A percentile compares a stretch with the other conserved stretches of the same genome.
Conservation (phyloP, 345 rosid genomes). For the Leavenworthia alabamica region DNA sequence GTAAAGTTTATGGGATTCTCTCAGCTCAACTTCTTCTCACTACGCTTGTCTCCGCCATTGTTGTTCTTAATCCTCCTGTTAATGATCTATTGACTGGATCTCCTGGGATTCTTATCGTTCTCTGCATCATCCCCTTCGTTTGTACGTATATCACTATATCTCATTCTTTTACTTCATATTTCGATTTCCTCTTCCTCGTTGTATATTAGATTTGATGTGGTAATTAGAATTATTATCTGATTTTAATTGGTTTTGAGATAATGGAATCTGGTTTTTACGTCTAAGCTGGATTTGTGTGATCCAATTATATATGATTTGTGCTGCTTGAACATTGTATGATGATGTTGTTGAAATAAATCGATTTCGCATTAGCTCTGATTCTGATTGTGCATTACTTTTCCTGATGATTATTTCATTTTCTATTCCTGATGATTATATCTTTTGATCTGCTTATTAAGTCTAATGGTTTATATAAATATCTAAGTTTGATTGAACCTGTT, state of each 20-base stretch:
- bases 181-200: not conserved
- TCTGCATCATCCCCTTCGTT: slow-evolving; percentile 66
- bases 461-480: not conserved
- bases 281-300: not conserved
- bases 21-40: slow-evolving; percentile 77
- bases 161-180: not conserved
- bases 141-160: slow-evolving; percentile 45
- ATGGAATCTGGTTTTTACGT: not conserved
- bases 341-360: not conserved
- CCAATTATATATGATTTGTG: not conserved
- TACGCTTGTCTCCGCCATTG: slow-evolving; percentile 62
- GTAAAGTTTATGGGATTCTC: slow-evolving; percentile 83
- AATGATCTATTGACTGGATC: slow-evolving; percentile 59
- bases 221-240: not conserved
- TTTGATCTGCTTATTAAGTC: not conserved
- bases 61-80: slow-evolving; percentile 64
- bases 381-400: not conserved
- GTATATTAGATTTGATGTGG: not conserved
- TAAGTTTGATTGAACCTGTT: not conserved
- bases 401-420: not conserved
- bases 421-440: not conserved
- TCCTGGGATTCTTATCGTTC: slow-evolving; percentile 62
- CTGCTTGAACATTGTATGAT: not conserved
- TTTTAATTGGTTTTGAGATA: not conserved
- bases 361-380: not conserved